A percentile compares a stretch with the other conserved stretches of the same genome.
phyloP scores from a whole-genome alignment of 1,284 basidiomycete species.

The Cutaneotrichosporon sp. region DNA sequence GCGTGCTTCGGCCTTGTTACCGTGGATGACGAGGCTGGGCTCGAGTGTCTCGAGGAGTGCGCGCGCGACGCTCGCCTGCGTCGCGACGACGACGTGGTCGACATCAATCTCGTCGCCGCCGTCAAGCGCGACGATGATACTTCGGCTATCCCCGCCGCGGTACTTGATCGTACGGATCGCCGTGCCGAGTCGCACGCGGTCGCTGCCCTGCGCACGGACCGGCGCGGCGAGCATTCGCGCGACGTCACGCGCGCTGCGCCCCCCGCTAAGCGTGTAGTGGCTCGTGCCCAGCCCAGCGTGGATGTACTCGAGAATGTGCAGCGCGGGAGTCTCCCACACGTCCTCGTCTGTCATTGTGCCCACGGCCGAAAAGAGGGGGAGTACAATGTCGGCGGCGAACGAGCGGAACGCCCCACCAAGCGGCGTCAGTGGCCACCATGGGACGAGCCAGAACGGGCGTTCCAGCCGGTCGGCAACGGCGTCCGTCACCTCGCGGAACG shows the following conservation, averaged over 20 bases:
- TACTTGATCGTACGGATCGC: slow-evolving; percentile 21
- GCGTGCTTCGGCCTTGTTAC: slow-evolving; percentile 16
- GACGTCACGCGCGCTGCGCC: slow-evolving; percentile 25
- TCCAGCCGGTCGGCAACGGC: slow-evolving; percentile 13
- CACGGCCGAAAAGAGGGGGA: slow-evolving; percentile 66
- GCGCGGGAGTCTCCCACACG: slow-evolving; percentile 27
- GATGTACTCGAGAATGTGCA: slow-evolving; percentile 37
- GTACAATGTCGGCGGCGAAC: slow-evolving; percentile 56
- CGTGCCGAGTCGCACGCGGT: slow-evolving; percentile 21
- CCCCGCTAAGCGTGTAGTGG: slow-evolving; percentile 33
- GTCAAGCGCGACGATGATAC: slow-evolving; percentile 5
- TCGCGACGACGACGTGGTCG: slow-evolving; percentile 63
- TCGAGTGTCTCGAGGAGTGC: slow-evolving; percentile 34
- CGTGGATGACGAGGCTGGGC: slow-evolving; percentile 14
- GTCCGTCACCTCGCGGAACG: slow-evolving; percentile 30
- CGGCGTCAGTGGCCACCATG: slow-evolving; percentile 11
- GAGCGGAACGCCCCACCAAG: slow-evolving; percentile 50
- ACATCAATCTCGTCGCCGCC: slow-evolving; percentile 45
- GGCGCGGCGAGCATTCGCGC: slow-evolving; percentile 24
- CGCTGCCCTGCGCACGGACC: slow-evolving; percentile 22
- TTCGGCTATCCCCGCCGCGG: not conserved
- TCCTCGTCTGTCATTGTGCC: slow-evolving; percentile 53
- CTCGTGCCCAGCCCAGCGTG: slow-evolving; percentile 36
- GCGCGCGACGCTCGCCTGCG: slow-evolving; percentile 60
- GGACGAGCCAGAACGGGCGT: slow-evolving; percentile 6